A percentile compares a stretch with the other conserved stretches of the same genome.
Conservation (phyloP, 768 basidiomycete genomes). For the Lentinula raphanica region DNA sequence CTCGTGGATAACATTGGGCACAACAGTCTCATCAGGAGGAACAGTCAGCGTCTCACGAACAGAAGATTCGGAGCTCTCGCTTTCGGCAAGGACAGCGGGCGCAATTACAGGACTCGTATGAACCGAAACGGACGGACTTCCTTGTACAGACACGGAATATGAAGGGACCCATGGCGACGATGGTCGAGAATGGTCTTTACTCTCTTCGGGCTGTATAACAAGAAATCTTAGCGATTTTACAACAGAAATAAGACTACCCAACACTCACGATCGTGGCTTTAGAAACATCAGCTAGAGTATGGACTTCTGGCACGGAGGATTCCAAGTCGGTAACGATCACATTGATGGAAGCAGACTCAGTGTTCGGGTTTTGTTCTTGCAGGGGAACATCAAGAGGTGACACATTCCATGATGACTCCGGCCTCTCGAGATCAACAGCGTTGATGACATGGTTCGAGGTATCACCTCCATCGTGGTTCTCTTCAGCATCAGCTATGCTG, state of each 20-base stretch:
- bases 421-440: slow-evolving; percentile 28
- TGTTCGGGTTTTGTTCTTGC: slow-evolving; percentile 14
- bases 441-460: background rate
- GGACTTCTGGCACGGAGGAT: background rate
- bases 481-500: background rate
- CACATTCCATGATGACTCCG: slow-evolving; percentile 48
- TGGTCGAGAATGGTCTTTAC: slow-evolving; percentile 4
- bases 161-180: slow-evolving; percentile 35
- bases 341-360: background rate
- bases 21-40: background rate
- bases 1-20: background rate
- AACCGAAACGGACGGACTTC: slow-evolving; percentile 14
- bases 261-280: background rate
- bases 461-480: background rate
- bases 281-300: background rate
- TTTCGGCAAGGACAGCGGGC: background rate
- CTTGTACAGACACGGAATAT: slow-evolving; percentile 37
- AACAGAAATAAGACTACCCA: background rate
- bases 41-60: background rate
- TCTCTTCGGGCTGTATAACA: slow-evolving; percentile 1
- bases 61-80: background rate
- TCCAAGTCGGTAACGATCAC: background rate
- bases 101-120: background rate
- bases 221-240: background rate
- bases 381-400: slow-evolving; percentile 30